phyloP scores from a whole-genome alignment of 495 filamentous ascomycete species.

The Gamarada debralockiae region DNA sequence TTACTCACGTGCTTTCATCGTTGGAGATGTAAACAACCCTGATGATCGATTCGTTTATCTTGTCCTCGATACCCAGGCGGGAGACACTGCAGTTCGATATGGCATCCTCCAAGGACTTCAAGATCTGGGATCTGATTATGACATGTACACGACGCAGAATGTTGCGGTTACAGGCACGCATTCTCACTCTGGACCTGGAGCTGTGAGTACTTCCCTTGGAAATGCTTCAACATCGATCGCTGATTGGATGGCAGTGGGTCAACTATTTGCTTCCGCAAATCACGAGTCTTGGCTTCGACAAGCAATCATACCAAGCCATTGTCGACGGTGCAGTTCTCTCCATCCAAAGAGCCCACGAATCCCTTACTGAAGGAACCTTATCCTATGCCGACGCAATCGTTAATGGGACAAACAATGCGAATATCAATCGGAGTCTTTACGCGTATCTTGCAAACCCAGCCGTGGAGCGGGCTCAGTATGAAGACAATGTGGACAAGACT shows the following conservation, averaged over 20 bases:
- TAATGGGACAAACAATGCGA: constrained; percentile 75
- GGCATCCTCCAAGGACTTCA: constrained; percentile 75
- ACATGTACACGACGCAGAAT: constrained; percentile 69
- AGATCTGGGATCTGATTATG: constrained; percentile 45
- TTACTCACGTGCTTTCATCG: constrained; percentile 86
- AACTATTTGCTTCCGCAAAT: constrained; percentile 96
- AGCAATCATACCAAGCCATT: constrained; percentile 84
- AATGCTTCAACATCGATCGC: no score
- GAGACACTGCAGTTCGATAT: constrained; percentile 85
- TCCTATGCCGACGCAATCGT: constrained; percentile 33
- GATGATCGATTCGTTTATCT: constrained; percentile 82
- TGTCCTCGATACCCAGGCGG: constrained; percentile 75
- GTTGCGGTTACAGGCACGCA: constrained; percentile 91
- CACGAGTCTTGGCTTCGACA: constrained; percentile 80
- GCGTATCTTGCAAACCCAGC: constrained; percentile 87
- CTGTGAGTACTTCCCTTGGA: constrained; percentile 21
- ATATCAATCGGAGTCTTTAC: constrained; percentile 82
- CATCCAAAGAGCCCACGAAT: constrained; percentile 79
- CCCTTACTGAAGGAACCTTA: constrained; percentile 56
- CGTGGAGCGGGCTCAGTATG: constrained; percentile 69
- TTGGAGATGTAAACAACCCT: constrained; percentile 65
- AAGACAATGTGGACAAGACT: constrained; percentile 72
- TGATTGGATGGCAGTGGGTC: constrained; percentile 53
- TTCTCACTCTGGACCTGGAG: constrained; percentile 87
- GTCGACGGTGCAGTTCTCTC: constrained; percentile 84